Evolutionary conservation across 352 stramenopile species (phyloP).

Genomic region (Globisporangium canariense): DNA sequence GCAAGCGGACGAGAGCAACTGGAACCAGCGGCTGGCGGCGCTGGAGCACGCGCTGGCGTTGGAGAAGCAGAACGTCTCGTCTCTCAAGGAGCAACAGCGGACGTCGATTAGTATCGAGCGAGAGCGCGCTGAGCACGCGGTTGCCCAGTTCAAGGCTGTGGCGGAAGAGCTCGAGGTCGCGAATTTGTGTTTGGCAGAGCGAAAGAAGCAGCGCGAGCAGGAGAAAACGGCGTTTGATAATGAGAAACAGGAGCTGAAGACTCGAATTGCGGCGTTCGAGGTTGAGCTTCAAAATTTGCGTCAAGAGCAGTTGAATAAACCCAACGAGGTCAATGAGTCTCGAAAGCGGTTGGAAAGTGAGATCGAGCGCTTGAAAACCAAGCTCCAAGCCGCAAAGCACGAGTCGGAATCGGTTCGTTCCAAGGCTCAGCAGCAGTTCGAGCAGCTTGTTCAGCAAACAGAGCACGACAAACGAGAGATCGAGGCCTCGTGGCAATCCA

Average conservation of each 20-base stretch:
- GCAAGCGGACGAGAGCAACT: constrained; percentile 50
- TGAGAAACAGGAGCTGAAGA: constrained; percentile 25
- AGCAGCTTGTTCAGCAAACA: not conserved
- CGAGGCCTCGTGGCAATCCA: not conserved
- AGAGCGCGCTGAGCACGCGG: constrained; percentile 44
- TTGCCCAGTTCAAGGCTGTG: constrained; percentile 35
- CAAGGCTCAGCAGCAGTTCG: not conserved
- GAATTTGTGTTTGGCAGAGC: constrained; percentile 68
- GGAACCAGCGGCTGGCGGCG: constrained; percentile 50
- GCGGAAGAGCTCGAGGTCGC: constrained; percentile 57
- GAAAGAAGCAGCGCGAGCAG: constrained; percentile 58
- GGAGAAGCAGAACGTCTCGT: constrained; percentile 35
- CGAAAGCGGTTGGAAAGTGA: constrained; percentile 1
- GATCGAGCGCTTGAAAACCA: not conserved
- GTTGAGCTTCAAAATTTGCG: not conserved
- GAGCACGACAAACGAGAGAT: not conserved
- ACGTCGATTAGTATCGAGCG: constrained; percentile 30
- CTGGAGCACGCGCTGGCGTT: constrained; percentile 50
- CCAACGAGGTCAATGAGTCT: not conserved
- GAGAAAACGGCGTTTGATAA: constrained; percentile 25
- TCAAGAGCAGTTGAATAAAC: not conserved
- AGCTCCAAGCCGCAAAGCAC: constrained; percentile 9
- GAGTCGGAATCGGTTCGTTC: not conserved
- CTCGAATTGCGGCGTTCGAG: constrained; percentile 19
- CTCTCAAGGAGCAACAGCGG: constrained; percentile 39